Conservation (phyloP, 108 stramenopile genomes). For the Nitzschia putrida region DNA sequence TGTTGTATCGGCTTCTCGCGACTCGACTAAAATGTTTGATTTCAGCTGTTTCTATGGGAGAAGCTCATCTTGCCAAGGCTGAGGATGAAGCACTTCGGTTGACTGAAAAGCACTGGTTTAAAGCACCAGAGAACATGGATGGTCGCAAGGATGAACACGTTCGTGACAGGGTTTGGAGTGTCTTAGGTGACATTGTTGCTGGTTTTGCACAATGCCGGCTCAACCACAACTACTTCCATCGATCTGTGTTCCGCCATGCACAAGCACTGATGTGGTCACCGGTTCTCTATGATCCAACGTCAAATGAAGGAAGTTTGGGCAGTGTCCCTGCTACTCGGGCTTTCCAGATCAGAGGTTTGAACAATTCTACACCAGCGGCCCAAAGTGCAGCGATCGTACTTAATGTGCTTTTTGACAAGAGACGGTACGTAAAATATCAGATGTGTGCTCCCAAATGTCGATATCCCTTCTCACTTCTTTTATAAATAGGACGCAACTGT, state of each 20-base stretch:
- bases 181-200: slow-evolving; percentile 67
- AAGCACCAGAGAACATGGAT: slow-evolving; percentile 16
- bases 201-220: slow-evolving; percentile 68
- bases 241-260: slow-evolving; percentile 77
- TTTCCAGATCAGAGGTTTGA: slow-evolving; percentile 51
- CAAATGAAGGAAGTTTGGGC: slow-evolving; percentile 43
- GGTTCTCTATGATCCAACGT: slow-evolving; percentile 58
- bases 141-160: background rate
- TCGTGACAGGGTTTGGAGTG: slow-evolving; percentile 62
- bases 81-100: slow-evolving; percentile 72
- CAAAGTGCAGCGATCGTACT: slow-evolving; percentile 64
- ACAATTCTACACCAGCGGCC: slow-evolving; percentile 43
- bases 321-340: slow-evolving; percentile 53
- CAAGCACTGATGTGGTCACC: slow-evolving; percentile 86
- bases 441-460: background rate
- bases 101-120: slow-evolving; percentile 49
- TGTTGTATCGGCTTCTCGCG: slow-evolving; percentile 81
- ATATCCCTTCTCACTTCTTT: background rate
- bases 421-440: slow-evolving; percentile 36
- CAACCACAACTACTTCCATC: slow-evolving; percentile 73
- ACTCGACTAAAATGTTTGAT: slow-evolving; percentile 77
- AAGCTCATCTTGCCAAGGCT: slow-evolving; percentile 46
- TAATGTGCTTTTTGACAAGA: slow-evolving; percentile 71
- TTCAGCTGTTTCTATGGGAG: slow-evolving; percentile 42
- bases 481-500: slow-evolving; percentile 61